Conservation (phyloP, 1,284 basidiomycete genomes). For the Trametes versicolor region DNA sequence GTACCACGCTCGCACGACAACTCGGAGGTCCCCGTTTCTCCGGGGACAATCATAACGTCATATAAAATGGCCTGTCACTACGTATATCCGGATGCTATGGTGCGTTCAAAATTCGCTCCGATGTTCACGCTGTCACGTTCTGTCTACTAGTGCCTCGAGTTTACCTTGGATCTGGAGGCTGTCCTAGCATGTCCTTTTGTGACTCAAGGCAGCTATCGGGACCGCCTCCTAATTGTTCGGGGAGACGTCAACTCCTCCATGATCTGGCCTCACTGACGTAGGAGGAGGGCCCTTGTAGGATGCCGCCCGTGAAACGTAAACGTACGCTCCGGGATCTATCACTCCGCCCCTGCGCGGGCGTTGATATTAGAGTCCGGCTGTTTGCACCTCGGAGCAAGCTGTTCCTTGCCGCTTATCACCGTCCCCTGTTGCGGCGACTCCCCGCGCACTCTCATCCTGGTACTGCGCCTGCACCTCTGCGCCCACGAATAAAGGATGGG, state of each 20-base stretch:
- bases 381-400: slow-evolving; percentile 14
- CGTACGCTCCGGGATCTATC: slow-evolving; percentile 22
- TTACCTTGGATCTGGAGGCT: neutral
- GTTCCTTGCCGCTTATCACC: slow-evolving; percentile 24
- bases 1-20: neutral
- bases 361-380: slow-evolving; percentile 23
- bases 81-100: neutral
- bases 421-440: slow-evolving; percentile 8
- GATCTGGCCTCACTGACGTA: slow-evolving; percentile 8
- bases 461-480: slow-evolving; percentile 23
- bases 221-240: neutral
- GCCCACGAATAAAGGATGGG: slow-evolving; percentile 15
- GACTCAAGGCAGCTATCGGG: neutral
- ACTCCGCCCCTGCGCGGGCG: slow-evolving; percentile 19
- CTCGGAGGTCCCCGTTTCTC: neutral
- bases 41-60: neutral
- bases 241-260: neutral
- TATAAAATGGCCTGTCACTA: neutral
- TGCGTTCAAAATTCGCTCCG: neutral
- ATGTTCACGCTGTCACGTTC: neutral
- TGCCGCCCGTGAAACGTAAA: slow-evolving; percentile 27
- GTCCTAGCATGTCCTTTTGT: slow-evolving; percentile 1
- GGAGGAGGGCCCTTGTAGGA: slow-evolving; percentile 8
- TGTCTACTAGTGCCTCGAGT: neutral
- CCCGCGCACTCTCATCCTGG: slow-evolving; percentile 9